A percentile compares a stretch with the other conserved stretches of the same genome.
Evolutionary conservation across 805 yeast species (phyloP).

Genomic region (Saccharomycopsis synnaedendra): DNA sequence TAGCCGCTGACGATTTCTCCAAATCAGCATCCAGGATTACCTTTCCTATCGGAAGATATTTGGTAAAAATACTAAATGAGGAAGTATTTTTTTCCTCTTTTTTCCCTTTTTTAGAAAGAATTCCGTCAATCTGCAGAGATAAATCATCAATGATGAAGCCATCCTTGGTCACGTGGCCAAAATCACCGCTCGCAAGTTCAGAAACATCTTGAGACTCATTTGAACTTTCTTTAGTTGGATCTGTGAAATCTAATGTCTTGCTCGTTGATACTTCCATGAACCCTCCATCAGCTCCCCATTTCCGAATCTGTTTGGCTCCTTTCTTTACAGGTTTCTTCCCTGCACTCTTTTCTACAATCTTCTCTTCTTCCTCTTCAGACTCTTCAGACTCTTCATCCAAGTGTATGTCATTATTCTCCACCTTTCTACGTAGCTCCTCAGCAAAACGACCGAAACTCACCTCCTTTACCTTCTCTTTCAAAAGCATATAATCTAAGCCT

Average conservation of each 20-base stretch:
- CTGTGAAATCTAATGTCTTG: conserved; percentile 15
- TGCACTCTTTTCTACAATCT: conserved; percentile 1
- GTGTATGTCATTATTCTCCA: conserved; percentile 16
- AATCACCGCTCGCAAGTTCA: conserved; percentile 16
- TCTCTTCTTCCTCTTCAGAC: conserved; percentile 9
- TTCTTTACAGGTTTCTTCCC: neutral
- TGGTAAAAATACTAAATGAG: conserved; percentile 38
- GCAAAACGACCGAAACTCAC: conserved; percentile 15
- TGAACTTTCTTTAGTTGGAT: neutral
- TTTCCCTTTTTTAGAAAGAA: conserved; percentile 4
- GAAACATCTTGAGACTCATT: conserved; percentile 18
- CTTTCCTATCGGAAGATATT: conserved; percentile 47
- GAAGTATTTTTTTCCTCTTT: conserved; percentile 5
- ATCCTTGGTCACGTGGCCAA: conserved; percentile 13
- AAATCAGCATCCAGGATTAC: conserved; percentile 54
- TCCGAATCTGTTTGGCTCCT: conserved; percentile 1
- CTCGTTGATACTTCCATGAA: conserved; percentile 4
- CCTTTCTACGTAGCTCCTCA: conserved; percentile 18
- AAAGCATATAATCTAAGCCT: conserved; percentile 29
- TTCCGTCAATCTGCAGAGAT: conserved; percentile 12
- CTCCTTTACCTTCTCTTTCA: conserved; percentile 14
- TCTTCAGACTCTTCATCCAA: conserved; percentile 17
- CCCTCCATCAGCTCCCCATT: conserved; percentile 14
- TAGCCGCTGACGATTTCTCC: conserved; percentile 47
- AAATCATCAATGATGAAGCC: conserved; percentile 14